Evolutionary conservation across 2,329 filamentous ascomycete genomes (phyloP), one percentile per base, ranked within the genome.

Genomic region (Trichophyton simii): DNA sequence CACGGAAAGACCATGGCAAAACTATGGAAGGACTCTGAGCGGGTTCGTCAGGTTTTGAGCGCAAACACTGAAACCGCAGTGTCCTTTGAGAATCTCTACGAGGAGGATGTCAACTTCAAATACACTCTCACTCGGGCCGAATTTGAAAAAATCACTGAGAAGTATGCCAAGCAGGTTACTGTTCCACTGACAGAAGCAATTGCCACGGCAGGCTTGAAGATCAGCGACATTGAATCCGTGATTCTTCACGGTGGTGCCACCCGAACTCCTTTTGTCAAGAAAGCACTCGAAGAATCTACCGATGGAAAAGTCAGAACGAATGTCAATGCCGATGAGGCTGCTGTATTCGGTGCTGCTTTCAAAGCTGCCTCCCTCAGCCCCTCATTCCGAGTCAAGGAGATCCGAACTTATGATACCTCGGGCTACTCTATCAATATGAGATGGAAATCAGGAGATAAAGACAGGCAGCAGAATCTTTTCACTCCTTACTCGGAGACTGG

Each of bases 321-420:
- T 68, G 94, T 99, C 71, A 99, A 99, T 77, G 88, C 92, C 9
- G 94, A 99, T 69, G 94, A 99, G 76, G 88, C 94, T 25, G 94
- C 94, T 58, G 94, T 95, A 8, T 95, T 97, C 73, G 94, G 94
- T 68, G 92, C 94, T 61, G 91, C 88, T 31, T 97, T 99, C 81
- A 89, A 91, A 71, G 94, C 89, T 58, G 94, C 94, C 59, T 85
- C 89, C 67, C 81, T 99, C 62, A 96, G 90, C 76, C 91, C 92
- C 46, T 92, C 88, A 72, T 99, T 99, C 84, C 87, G 91, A 64
- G 94, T 99, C 71, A 99, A 97, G 81, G 94, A 97, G 71, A 99
- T 99, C 66, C 83, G 88, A 63, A 84, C 88, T 59, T 82, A 79
- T n/a, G 94, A 99, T 68, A 84, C 82, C 22, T 83, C 88, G 48